phyloP scores from a whole-genome alignment of 805 yeast species.

The Hemisphaericaspora nanyangensis region DNA sequence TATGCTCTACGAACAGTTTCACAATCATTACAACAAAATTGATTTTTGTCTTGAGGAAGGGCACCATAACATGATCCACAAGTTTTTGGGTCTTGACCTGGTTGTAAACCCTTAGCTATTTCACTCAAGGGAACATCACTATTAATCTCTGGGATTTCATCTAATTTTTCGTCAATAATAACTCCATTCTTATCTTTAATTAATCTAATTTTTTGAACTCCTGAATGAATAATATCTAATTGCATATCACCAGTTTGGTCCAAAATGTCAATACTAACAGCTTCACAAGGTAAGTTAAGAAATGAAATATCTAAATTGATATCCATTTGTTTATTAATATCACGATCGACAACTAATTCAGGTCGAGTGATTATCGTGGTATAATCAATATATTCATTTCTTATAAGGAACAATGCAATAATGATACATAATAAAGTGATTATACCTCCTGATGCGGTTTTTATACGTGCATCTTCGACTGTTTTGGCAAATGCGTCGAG shows the following conservation, averaged over 20 bases:
- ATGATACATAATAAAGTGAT: conserved; percentile 71
- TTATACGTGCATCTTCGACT: conserved; percentile 86
- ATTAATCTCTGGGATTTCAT: conserved; percentile 21
- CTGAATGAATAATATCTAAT: conserved; percentile 64
- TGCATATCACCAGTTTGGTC: conserved; percentile 86
- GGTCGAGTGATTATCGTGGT: conserved; percentile 66
- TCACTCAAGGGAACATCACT: conserved; percentile 24
- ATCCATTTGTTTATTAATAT: conserved; percentile 67
- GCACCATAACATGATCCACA: conserved; percentile 96
- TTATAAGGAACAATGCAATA: conserved; percentile 57
- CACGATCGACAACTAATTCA: conserved; percentile 85
- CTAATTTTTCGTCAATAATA: conserved; percentile 22
- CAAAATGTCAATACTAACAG: conserved; percentile 78
- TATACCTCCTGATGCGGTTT: conserved; percentile 86
- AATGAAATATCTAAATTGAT: conserved; percentile 80
- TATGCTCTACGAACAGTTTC: conserved; percentile 78
- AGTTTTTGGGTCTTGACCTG: conserved; percentile 21
- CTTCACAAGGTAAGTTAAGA: conserved; percentile 81
- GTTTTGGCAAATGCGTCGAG: conserved; percentile 93
- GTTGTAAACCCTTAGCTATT: conserved; percentile 28
- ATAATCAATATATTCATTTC: conserved; percentile 77
- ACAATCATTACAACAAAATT: conserved; percentile 82
- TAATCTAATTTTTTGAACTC: conserved; percentile 68
- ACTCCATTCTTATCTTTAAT: conserved; percentile 42
- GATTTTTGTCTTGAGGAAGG: conserved; percentile 48